phyloP scores from a whole-genome alignment of 2,329 filamentous ascomycete genomes.

The Aspergillus quadricinctus region DNA sequence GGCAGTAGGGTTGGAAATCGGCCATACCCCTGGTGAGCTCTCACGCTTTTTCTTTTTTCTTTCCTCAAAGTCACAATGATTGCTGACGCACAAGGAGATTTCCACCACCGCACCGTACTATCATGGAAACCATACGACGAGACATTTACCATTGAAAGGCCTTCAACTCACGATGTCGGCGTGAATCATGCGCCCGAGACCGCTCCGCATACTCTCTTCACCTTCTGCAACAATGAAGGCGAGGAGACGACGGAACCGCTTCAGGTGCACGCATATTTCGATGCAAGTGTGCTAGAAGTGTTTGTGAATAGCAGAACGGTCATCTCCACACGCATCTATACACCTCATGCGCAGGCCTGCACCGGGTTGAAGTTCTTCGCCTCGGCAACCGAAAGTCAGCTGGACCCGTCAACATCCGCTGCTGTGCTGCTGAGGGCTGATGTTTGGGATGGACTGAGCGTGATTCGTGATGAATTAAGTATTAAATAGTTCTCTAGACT shows the following conservation, averaged over 20 bases:
- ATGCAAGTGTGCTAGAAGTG: slow-evolving; percentile 43
- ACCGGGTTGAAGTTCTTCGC: slow-evolving; percentile 22
- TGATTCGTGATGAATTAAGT: slow-evolving; percentile 2
- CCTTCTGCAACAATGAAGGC: slow-evolving; percentile 10
- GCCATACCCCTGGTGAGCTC: slow-evolving; percentile 17
- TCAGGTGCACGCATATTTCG: slow-evolving; percentile 40
- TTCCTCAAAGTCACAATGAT: background rate
- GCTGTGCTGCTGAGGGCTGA: slow-evolving; percentile 15
- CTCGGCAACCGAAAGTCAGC: background rate
- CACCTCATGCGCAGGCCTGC: slow-evolving; percentile 7
- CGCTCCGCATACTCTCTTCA: slow-evolving; percentile 48
- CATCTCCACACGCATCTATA: slow-evolving; percentile 39
- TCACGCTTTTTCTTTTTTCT: no score
- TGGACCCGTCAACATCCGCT: background rate
- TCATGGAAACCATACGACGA: slow-evolving; percentile 38
- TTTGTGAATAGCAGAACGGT: slow-evolving; percentile 44
- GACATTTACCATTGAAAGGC: slow-evolving; percentile 39
- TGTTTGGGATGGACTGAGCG: slow-evolving; percentile 23
- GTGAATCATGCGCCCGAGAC: slow-evolving; percentile 34
- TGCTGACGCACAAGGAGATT: slow-evolving; percentile 16
- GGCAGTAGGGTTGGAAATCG: slow-evolving; percentile 27
- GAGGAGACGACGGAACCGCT: slow-evolving; percentile 32
- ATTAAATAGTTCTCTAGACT: slow-evolving; percentile 11
- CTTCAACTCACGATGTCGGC: slow-evolving; percentile 19
- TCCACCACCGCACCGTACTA: slow-evolving; percentile 32